These are phyloP conservation scores for Carex littledalei DNA, from an alignment of 176 grass and related monocot species.

Conservation along the genomic window DNA sequence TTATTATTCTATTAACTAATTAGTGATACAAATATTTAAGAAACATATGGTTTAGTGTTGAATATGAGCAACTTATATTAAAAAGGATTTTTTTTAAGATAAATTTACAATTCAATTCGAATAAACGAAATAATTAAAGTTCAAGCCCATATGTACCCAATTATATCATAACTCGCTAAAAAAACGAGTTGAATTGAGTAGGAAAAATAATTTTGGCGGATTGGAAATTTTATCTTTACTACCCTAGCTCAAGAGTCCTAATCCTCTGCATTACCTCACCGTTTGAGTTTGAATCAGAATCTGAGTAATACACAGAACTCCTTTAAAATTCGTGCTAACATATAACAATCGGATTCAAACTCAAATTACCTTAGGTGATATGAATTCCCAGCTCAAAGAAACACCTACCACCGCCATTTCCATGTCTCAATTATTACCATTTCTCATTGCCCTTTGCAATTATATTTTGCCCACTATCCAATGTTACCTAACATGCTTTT, in stretches of 20 bases:
- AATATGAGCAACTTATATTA: not conserved
- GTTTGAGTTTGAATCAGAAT: no score
- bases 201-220: not conserved
- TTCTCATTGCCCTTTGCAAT: slow-evolving; percentile 1
- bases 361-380: no score
- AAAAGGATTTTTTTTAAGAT: not conserved
- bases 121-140: not conserved
- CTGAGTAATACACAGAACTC: no score
- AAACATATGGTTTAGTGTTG: not conserved
- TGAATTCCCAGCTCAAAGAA: not conserved
- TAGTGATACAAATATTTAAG: not conserved
- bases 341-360: no score
- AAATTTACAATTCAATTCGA: not conserved
- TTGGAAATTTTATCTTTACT: not conserved
- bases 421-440: not conserved
- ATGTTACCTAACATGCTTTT: slow-evolving; percentile 18
- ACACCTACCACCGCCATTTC: not conserved
- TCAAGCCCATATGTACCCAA: not conserved
- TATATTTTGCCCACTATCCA: not conserved
- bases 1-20: not conserved
- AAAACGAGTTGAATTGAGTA: not conserved
- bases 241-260: not conserved
- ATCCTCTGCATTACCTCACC: no score
- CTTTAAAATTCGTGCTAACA: no score
- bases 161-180: not conserved